These are phyloP conservation scores for Fusarium odoratissimum DNA, from an alignment of 2,329 filamentous ascomycete genomes.

Conservation along the genomic window DNA sequence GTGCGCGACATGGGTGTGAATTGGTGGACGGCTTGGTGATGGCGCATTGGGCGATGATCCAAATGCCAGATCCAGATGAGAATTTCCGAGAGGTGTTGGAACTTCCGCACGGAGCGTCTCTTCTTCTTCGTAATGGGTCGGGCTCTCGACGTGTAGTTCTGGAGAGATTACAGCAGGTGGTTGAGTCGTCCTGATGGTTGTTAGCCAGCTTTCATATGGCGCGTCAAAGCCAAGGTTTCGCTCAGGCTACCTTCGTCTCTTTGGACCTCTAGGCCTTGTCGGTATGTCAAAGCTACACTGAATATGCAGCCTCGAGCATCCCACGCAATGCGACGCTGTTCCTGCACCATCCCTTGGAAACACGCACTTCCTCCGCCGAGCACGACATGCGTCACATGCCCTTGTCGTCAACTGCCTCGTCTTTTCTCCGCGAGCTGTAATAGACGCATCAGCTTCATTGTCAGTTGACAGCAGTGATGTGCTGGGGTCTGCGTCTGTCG, in stretches of 20 bases:
- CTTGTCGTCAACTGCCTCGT: fast-evolving
- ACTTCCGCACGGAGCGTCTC: fast-evolving
- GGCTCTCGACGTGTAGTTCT: constrained; percentile 1
- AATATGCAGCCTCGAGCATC: not conserved
- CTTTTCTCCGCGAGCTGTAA: not conserved
- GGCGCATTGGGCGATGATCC: not conserved
- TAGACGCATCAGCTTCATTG: not conserved
- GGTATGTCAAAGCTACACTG: constrained; percentile 11
- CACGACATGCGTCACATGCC: constrained; percentile 8
- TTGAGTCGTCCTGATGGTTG: not conserved
- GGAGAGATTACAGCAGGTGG: not conserved
- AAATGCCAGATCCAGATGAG: not conserved
- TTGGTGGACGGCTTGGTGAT: not conserved
- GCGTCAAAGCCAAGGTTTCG: fast-evolving
- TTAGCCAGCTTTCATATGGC: not conserved
- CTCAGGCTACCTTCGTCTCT: not conserved
- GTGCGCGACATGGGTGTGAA: not conserved
- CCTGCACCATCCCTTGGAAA: not conserved
- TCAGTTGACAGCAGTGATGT: not conserved
- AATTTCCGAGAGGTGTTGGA: fast-evolving
- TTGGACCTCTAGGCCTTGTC: not conserved
- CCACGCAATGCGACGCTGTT: not conserved
- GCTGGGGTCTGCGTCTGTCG: not conserved
- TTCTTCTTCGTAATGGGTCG: not conserved
- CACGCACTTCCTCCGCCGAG: constrained; percentile 6